These are phyloP conservation scores for Tulasnella sp. DNA, from an alignment of 768 basidiomycete genomes.

Conservation along the genomic window DNA sequence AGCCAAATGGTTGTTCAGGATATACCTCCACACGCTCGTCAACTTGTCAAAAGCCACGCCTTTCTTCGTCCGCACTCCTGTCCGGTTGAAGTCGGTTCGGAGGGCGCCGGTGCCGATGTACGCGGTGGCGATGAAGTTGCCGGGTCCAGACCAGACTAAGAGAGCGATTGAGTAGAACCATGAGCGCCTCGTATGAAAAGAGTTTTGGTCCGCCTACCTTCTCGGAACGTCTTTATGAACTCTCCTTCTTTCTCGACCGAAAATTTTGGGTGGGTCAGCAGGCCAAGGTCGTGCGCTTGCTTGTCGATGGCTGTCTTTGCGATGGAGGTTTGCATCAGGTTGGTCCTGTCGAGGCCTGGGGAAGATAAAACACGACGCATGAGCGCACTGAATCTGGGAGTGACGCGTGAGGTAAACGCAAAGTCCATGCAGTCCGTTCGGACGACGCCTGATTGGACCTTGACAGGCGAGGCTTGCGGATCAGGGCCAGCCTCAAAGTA, in stretches of 20 bases:
- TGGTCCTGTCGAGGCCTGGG: constrained; percentile 80
- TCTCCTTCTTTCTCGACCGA: constrained; percentile 79
- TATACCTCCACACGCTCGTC: constrained; percentile 81
- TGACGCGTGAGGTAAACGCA: not conserved
- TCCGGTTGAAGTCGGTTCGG: constrained; percentile 96
- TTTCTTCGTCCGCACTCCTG: constrained; percentile 81
- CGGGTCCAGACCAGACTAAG: constrained; percentile 97
- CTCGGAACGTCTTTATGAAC: constrained; percentile 81
- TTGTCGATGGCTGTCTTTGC: constrained; percentile 81
- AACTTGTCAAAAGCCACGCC: constrained; percentile 83
- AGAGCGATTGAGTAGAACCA: not conserved
- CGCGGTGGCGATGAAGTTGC: constrained; percentile 83
- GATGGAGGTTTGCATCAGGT: constrained; percentile 90
- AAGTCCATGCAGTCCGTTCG: constrained; percentile 97
- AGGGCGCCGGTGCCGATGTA: constrained; percentile 95
- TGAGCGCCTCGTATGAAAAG: not conserved
- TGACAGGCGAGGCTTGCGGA: constrained; percentile 52
- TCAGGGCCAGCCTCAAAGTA: constrained; percentile 73
- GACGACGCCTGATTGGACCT: constrained; percentile 73
- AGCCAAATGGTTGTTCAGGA: constrained; percentile 97
- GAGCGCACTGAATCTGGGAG: not conserved
- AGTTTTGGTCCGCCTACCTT: constrained; percentile 59
- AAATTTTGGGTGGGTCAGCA: constrained; percentile 64
- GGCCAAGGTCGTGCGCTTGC: constrained; percentile 75
- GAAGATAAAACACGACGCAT: not conserved